Conservation (phyloP, 148 eudicot species). For the Amaranthus palmeri region DNA sequence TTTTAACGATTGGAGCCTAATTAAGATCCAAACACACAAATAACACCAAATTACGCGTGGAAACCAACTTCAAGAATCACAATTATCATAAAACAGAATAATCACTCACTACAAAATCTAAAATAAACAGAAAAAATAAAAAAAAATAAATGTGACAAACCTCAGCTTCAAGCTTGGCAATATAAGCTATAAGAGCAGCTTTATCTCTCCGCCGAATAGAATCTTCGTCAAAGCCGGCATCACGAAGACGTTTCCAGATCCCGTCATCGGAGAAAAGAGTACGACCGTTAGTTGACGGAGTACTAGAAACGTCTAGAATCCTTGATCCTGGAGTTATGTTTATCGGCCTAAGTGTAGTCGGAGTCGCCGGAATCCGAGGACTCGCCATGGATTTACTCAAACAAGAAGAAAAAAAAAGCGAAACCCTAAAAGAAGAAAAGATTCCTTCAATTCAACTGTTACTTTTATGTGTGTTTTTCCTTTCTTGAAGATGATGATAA, state of each 20-base stretch:
- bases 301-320: conserved; percentile 36
- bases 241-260: conserved; percentile 67
- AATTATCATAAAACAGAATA: background rate
- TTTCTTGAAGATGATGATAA: conserved; percentile 12
- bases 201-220: conserved; percentile 85
- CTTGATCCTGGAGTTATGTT: conserved; percentile 37
- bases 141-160: conserved; percentile 22
- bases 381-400: conserved; percentile 42
- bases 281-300: conserved; percentile 24
- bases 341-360: conserved; percentile 23
- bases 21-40: background rate
- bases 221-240: conserved; percentile 76
- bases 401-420: background rate
- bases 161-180: conserved; percentile 91
- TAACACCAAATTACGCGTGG: background rate
- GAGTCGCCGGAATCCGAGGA: conserved; percentile 37
- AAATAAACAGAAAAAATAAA: background rate
- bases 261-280: conserved; percentile 53
- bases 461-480: background rate
- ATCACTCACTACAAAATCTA: background rate
- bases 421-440: conserved; percentile 16
- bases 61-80: background rate
- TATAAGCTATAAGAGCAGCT: conserved; percentile 82
- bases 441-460: background rate
- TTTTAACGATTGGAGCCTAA: background rate